Base-by-base conservation (phyloP, 805 yeast genomes). In the Metschnikowia kofuensis region DNA sequence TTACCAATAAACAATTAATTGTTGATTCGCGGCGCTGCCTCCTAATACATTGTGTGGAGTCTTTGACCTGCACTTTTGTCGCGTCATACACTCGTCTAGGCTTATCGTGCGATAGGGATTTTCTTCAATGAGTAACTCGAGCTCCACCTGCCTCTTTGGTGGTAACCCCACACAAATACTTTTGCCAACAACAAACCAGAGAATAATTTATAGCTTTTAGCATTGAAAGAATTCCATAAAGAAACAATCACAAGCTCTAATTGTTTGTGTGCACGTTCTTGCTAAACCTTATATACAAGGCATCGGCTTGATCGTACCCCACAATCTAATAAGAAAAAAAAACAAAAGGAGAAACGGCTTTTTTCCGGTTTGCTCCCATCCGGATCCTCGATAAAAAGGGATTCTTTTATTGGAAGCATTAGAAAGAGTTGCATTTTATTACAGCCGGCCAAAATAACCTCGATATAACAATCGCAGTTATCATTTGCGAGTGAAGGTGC, bases 1-100 rank as follows among this genome's bases (percentile, higher is more conserved):
- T 42, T 46, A 49, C 21, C 48, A 36, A 50, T 42, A 46, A 45
- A 49, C 40, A 35, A 6, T 45, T 40, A 31, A 38, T 47, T 41
- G 45, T 46, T 36, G 40, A 46, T 2, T 14, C 14, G 15, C 36
- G 8, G 4, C 15, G n/a, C 14, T 13, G 36, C 36, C 32, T 2
- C 32, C 6, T 9, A 30, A 12, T 9, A 2, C 10, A 6, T 30
- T 30, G 32, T 30, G 10, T 30, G 10, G 32, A 30, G 13, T 30
- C 32, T 30, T 30, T 30, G 32, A 30, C 32, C 32, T 30, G 10
- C 32, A 30, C 32, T 30, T 30, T 12, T 30, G 13, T 10, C 32
- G 13, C 12, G 31, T 29, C 31, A 12, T 30, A 30, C 13, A 30
- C 39, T 37, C n/a, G 29, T 16, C 39, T 16, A 16, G 39, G 39